Evolutionary conservation across 2,329 filamentous ascomycete genomes (phyloP).

Genomic region (Aspergillus vadensis): DNA sequence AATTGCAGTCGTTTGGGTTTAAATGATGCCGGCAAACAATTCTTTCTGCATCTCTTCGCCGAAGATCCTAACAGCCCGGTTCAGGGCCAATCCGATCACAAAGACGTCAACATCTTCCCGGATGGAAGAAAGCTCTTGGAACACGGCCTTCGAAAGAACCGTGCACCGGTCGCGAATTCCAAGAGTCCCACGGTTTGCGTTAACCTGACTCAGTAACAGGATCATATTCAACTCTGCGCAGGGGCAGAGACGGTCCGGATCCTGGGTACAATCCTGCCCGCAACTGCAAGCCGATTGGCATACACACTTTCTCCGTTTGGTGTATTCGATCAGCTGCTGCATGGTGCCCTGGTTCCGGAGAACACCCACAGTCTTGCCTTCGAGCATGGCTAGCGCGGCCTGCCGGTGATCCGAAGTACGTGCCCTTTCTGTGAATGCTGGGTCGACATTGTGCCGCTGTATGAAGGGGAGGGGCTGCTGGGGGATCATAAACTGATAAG

Average conservation of each 20-base stretch:
- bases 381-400: constrained; percentile 36
- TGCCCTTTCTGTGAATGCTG: constrained; percentile 27
- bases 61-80: constrained; percentile 29
- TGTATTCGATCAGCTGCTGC: constrained; percentile 28
- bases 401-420: constrained; percentile 35
- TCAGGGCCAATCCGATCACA: constrained; percentile 27
- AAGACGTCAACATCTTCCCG: constrained; percentile 23
- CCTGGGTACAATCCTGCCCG: constrained; percentile 35
- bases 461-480: constrained; percentile 29
- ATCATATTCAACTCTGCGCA: constrained; percentile 40
- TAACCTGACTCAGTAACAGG: constrained; percentile 29
- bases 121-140: constrained; percentile 33
- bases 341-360: constrained; percentile 31
- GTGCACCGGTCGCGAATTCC: constrained; percentile 25
- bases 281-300: constrained; percentile 38
- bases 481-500: constrained; percentile 18
- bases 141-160: constrained; percentile 33
- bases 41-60: constrained; percentile 35
- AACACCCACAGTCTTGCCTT: constrained; percentile 40
- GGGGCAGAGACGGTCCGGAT: constrained; percentile 35
- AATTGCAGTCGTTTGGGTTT: neutral
- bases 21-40: constrained; percentile 16
- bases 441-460: constrained; percentile 19
- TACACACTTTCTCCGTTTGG: constrained; percentile 39
- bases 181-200: constrained; percentile 22